Evolutionary conservation across 208 protist genomes (phyloP).

Genomic region (Leishmania guyanensis): DNA sequence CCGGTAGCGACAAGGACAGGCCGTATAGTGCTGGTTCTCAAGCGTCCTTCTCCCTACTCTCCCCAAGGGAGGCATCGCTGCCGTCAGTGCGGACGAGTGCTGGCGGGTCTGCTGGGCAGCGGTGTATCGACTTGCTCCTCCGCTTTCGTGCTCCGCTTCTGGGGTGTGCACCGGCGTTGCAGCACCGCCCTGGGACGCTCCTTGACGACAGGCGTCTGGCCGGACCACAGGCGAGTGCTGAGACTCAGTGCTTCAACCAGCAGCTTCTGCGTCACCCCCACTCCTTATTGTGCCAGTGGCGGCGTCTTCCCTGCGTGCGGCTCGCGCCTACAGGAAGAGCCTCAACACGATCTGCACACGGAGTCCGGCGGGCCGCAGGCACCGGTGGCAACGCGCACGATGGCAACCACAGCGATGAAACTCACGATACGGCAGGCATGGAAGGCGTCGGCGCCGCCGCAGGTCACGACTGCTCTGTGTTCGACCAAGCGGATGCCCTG

Average conservation of each 20-base stretch:
- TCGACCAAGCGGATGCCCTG: constrained; percentile 8
- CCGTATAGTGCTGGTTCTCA: neutral
- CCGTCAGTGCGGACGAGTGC: neutral
- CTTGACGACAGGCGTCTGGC: neutral
- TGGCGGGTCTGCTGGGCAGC: constrained; percentile 14
- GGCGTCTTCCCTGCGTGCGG: constrained; percentile 27
- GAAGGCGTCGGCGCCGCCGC: neutral
- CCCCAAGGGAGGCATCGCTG: neutral
- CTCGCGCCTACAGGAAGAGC: neutral
- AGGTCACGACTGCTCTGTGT: neutral
- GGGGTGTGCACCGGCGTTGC: constrained; percentile 5
- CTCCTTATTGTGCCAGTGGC: constrained; percentile 23
- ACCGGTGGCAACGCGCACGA: neutral
- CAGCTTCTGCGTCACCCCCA: constrained; percentile 19
- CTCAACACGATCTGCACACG: neutral
- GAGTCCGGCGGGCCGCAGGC: neutral
- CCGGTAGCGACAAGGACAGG: neutral
- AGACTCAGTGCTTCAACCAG: constrained; percentile 11
- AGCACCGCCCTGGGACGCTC: neutral
- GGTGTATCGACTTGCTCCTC: constrained; percentile 20
- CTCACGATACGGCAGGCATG: neutral
- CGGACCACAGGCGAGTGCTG: neutral
- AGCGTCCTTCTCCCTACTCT: neutral
- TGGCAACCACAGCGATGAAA: constrained; percentile 1
- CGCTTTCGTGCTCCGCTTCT: constrained; percentile 25